These are phyloP conservation scores for Rhizopus arrhizus DNA, from an alignment of 371 early-diverging fungal species.

Conservation along the genomic window DNA sequence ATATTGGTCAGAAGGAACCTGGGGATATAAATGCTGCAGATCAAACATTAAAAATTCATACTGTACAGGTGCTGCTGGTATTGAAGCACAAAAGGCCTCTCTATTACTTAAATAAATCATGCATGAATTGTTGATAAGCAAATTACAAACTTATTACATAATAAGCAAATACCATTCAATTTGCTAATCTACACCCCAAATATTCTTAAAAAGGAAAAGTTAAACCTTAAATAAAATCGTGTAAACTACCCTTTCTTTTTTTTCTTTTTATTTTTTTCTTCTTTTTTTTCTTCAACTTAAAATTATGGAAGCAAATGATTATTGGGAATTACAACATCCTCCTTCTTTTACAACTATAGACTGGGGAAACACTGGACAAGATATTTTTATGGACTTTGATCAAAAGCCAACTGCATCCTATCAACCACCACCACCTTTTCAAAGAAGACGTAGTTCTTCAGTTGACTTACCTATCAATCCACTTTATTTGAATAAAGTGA, in stretches of 20 bases:
- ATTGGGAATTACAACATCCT: constrained; percentile 21
- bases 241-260: not conserved
- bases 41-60: constrained; percentile 74
- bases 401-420: not conserved
- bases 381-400: constrained; percentile 3
- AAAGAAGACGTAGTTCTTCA: constrained; percentile 34
- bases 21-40: constrained; percentile 97
- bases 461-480: constrained; percentile 35
- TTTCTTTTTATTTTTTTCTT: constrained; percentile 10
- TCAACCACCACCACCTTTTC: constrained; percentile 27
- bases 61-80: constrained; percentile 81
- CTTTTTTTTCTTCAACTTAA: not conserved
- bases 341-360: constrained; percentile 27
- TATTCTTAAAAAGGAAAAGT: constrained; percentile 7
- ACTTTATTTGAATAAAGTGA: constrained; percentile 20
- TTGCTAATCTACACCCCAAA: not conserved
- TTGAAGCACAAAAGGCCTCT: constrained; percentile 67
- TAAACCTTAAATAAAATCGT: constrained; percentile 5
- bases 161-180: not conserved
- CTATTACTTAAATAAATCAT: constrained; percentile 20
- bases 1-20: constrained; percentile 91
- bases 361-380: constrained; percentile 17
- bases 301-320: constrained; percentile 26
- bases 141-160: not conserved
- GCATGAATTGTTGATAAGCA: not conserved